Evolutionary conservation across 306 rosid species (phyloP).

Genomic region (Argentina anserina): DNA sequence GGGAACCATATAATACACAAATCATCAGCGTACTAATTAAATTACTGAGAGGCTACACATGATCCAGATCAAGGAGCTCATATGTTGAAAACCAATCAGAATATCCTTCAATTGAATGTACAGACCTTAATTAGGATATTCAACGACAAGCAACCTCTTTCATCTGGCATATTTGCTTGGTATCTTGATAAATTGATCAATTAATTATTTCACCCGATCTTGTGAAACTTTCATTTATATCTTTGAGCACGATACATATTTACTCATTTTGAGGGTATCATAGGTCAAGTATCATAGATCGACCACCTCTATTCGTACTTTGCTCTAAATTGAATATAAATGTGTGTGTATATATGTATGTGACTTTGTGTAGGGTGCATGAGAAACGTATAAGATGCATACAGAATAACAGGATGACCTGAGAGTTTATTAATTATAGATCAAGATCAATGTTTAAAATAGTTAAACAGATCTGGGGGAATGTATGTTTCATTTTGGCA

Average conservation of each 20-base stretch:
- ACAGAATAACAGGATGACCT: background rate
- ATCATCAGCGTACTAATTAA: background rate
- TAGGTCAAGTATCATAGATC: background rate
- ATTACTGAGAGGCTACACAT: background rate
- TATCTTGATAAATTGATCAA: background rate
- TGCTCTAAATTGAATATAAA: background rate
- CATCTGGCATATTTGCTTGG: background rate
- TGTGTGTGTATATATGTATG: background rate
- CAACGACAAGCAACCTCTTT: background rate
- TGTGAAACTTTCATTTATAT: background rate
- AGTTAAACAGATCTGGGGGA: background rate
- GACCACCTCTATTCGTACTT: background rate
- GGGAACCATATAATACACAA: background rate
- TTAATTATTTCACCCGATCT: background rate
- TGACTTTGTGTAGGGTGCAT: background rate
- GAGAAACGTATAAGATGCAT: background rate
- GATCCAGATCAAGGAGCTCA: background rate
- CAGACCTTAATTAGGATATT: background rate
- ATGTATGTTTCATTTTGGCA: conserved; percentile 7
- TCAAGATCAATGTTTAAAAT: background rate
- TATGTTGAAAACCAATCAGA: background rate
- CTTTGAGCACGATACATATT: background rate
- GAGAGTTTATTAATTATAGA: background rate
- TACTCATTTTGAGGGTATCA: background rate
- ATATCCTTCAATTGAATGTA: background rate